Evolutionary conservation across 768 basidiomycete species (phyloP).

Genomic region (Amanita polypyramis): DNA sequence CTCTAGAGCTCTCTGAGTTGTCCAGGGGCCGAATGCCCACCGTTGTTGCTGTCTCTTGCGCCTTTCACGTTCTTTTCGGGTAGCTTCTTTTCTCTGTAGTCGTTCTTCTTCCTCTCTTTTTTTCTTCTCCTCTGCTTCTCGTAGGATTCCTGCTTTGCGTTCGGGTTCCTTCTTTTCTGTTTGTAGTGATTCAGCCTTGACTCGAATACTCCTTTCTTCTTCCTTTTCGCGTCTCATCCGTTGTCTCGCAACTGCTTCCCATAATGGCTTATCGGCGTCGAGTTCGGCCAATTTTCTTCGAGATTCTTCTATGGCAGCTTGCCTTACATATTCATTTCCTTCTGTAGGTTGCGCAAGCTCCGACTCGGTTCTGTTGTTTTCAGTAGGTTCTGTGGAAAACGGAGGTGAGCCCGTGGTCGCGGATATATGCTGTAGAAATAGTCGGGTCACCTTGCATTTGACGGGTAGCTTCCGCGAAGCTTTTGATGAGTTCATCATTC

Average conservation of each 20-base stretch:
- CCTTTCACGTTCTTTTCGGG: slow-evolving; percentile 27
- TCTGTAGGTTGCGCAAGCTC: neutral
- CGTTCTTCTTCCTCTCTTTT: slow-evolving; percentile 20
- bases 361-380: neutral
- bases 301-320: slow-evolving; percentile 47
- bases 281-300: slow-evolving; percentile 59
- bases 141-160: slow-evolving; percentile 10
- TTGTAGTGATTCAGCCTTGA: neutral
- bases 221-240: slow-evolving; percentile 23
- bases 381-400: neutral
- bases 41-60: slow-evolving; percentile 36
- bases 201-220: slow-evolving; percentile 11
- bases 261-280: slow-evolving; percentile 50
- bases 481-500: slow-evolving; percentile 20
- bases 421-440: neutral
- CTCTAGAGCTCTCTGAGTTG: slow-evolving; percentile 54
- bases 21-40: slow-evolving; percentile 58
- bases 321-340: slow-evolving; percentile 23
- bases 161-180: slow-evolving; percentile 1
- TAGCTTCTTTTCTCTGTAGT: slow-evolving; percentile 22
- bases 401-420: neutral
- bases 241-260: slow-evolving; percentile 43
- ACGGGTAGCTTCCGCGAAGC: neutral
- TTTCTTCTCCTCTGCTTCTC: slow-evolving; percentile 17
- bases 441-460: neutral